Percentiles rank a stretch among this genome's conserved stretches.
Conservation (phyloP, 495 filamentous ascomycete species). For the Cercophora sp. region DNA sequence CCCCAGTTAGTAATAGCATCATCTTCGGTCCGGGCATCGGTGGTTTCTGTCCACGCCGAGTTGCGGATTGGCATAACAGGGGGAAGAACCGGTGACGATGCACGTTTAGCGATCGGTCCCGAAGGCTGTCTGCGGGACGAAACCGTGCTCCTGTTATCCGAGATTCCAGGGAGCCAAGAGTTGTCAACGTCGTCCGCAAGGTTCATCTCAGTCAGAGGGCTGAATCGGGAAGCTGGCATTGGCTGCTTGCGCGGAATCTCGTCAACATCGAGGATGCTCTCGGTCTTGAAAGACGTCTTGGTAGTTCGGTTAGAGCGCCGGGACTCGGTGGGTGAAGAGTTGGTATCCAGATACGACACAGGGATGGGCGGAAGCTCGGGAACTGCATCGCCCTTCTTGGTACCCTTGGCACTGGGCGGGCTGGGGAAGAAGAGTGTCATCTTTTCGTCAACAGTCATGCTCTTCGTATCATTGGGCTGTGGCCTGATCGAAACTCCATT, state of each 20-base stretch:
- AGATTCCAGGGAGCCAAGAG: conserved; percentile 40
- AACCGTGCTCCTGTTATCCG: conserved; percentile 15
- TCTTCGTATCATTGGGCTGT: conserved; percentile 45
- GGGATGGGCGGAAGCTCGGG: conserved; percentile 43
- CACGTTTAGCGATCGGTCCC: conserved; percentile 27
- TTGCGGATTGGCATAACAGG: conserved; percentile 15
- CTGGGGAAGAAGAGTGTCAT: conserved; percentile 44
- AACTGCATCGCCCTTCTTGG: conserved; percentile 34
- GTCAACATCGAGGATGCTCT: conserved; percentile 38
- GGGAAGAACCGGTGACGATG: conserved; percentile 37
- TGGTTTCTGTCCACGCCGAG: conserved; percentile 30
- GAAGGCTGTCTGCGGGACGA: conserved; percentile 7
- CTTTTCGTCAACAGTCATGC: conserved; percentile 54
- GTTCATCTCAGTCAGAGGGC: conserved; percentile 24
- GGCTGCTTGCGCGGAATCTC: conserved; percentile 26
- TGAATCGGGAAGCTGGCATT: conserved; percentile 15
- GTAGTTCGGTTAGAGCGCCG: conserved; percentile 30
- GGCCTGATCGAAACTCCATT: conserved; percentile 26
- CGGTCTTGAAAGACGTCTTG: conserved; percentile 31
- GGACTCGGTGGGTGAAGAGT: conserved; percentile 15
- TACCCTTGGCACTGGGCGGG: conserved; percentile 31
- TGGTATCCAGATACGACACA: conserved; percentile 20
- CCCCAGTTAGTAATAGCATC: conserved; percentile 38
- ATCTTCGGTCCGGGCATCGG: conserved; percentile 28
- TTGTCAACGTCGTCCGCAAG: conserved; percentile 31